Base-by-base conservation (phyloP, 2,329 filamentous ascomycete genomes). In the Alternaria ventricosa region DNA sequence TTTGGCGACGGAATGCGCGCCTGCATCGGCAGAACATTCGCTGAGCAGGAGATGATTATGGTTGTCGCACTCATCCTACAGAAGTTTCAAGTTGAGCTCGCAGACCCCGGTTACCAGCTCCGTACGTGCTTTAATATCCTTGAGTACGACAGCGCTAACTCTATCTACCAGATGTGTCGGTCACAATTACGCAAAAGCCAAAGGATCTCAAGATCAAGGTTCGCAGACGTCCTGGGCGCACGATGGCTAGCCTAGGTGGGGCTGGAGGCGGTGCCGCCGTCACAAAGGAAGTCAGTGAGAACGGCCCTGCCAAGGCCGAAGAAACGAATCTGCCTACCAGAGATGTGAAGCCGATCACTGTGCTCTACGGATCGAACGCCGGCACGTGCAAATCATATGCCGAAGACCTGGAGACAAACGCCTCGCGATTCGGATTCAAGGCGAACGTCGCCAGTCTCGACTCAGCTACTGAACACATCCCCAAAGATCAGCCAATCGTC, bases 351-450 rank as follows among this genome's bases (percentile, higher is more conserved):
- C 82, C 84, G 1, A 82, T 94, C 67, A 86, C 86, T n/a, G 86
- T 94, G 20, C 86, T 89, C 46, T 94, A 92, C 72, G 92, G 92
- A 3, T 91, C 89, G 18, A 92, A 93, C 73, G 89, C 88, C 2
- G 91, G 91, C 0, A 94, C 91, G 2, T 94, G 91, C 75, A 89
- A 93, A 76, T 84, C 88, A 1, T 84, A 93, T 49, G 88, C 91
- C 1, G 86, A 90, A 65, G 83, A 86, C 27, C 76, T 93, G 11
- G 89, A 88, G 0, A 82, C 84, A 9, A 86, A 88, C 71, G 90
- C 90, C 0, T 71, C 82, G 2, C 76, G 77, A 4, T 87, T 88
- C 68, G 91, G 91, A 0, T 93, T 62, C 49, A 59, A 59, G 12
- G 60, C 60, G 22, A 59, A 44, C 22, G 33, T 62, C 33, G 55